Evolutionary conservation across 371 early-diverging fungal genomes (phyloP).

Genomic region (Rhizopus microsporus): DNA sequence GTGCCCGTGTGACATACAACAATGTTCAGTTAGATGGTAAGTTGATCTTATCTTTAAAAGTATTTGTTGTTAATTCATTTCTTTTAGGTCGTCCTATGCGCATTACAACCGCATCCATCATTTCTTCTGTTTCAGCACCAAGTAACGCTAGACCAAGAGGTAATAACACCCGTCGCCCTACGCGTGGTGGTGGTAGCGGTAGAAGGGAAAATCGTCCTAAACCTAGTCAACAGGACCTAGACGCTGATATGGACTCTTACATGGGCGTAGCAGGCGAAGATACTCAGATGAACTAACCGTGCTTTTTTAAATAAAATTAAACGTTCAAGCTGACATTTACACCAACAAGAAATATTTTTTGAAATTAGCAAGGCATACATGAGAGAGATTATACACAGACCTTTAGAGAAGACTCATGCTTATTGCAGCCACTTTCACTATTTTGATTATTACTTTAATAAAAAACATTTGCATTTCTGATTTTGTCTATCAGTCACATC

Average conservation of each 20-base stretch:
- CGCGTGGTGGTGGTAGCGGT: constrained; percentile 24
- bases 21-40: constrained; percentile 67
- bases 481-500: no score
- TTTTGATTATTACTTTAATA: no score
- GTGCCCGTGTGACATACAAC: constrained; percentile 57
- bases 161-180: constrained; percentile 6
- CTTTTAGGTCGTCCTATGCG: constrained; percentile 52
- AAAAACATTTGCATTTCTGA: no score
- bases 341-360: no score
- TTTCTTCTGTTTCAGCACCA: constrained; percentile 16
- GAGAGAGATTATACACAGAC: no score
- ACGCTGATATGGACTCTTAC: constrained; percentile 57
- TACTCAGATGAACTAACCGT: constrained; percentile 18
- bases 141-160: constrained; percentile 12
- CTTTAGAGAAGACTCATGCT: no score
- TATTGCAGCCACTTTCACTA: no score
- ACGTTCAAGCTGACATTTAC: no score
- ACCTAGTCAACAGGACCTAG: constrained; percentile 44
- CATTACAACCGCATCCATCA: constrained; percentile 31
- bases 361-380: no score
- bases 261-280: constrained; percentile 32
- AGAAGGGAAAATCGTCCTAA: constrained; percentile 34
- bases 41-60: neutral
- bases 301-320: constrained; percentile 1
- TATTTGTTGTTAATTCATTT: neutral